Conservation (phyloP, 441 rosid species). For the Pelargonium australe region DNA sequence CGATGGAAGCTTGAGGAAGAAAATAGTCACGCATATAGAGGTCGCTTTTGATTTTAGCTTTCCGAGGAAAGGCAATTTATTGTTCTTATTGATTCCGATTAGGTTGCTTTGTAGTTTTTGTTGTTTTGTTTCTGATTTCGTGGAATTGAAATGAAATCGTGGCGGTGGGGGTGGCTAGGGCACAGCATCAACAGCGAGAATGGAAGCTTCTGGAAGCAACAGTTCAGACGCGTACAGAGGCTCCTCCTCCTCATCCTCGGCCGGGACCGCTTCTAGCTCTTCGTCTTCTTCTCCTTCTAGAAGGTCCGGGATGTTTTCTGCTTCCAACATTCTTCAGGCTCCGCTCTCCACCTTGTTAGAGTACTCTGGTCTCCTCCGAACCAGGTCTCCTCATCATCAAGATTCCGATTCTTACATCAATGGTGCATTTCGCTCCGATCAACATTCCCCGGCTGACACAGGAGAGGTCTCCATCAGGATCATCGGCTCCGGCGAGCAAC, state of each 20-base stretch:
- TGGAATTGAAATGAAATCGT: not conserved
- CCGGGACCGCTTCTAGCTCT: slow-evolving; percentile 32
- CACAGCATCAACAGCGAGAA: slow-evolving; percentile 33
- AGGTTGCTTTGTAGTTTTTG: not conserved
- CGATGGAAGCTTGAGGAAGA: too few relatives aligned
- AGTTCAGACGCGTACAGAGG: slow-evolving; percentile 55
- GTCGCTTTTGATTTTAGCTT: too few relatives aligned
- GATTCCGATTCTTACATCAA: slow-evolving; percentile 48
- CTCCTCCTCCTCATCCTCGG: slow-evolving; percentile 27
- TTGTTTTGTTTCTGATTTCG: not conserved
- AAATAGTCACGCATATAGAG: too few relatives aligned
- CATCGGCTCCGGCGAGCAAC: slow-evolving; percentile 60
- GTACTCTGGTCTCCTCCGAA: slow-evolving; percentile 76
- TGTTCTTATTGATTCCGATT: not conserved
- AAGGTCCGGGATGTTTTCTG: slow-evolving; percentile 61
- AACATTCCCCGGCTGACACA: slow-evolving; percentile 30
- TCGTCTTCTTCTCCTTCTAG: slow-evolving; percentile 46
- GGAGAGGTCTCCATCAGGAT: slow-evolving; percentile 96
- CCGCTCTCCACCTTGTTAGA: slow-evolving; percentile 82
- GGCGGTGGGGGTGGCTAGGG: not conserved
- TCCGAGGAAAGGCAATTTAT: too few relatives aligned
- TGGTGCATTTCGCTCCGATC: slow-evolving; percentile 32
- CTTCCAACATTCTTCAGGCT: slow-evolving; percentile 79
- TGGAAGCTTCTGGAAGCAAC: slow-evolving; percentile 64
- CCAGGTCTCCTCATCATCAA: slow-evolving; percentile 39